phyloP scores from a whole-genome alignment of 768 basidiomycete species.

The Cyclocybe cylindracea region DNA sequence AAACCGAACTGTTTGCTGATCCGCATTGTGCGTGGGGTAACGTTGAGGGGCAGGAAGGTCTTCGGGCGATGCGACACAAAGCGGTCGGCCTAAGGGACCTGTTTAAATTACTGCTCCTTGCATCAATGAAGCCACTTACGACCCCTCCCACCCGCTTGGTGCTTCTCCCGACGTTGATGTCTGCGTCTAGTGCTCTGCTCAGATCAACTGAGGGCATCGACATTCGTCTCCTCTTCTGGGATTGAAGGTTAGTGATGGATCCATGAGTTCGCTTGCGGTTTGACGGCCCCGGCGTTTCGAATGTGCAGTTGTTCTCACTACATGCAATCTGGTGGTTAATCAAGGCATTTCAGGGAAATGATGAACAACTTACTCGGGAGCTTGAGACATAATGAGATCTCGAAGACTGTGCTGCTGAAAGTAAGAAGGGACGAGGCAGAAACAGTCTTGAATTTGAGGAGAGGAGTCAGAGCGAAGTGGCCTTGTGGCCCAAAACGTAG shows the following conservation, averaged over 20 bases:
- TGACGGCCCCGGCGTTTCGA: constrained; percentile 14
- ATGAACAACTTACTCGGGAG: neutral
- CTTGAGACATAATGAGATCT: too few relatives aligned
- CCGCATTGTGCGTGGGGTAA: constrained; percentile 67
- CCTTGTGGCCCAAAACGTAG: too few relatives aligned
- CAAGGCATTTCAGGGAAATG: neutral
- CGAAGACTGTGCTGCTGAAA: too few relatives aligned
- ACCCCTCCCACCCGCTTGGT: constrained; percentile 13
- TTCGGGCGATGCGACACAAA: constrained; percentile 60
- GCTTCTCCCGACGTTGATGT: constrained; percentile 1
- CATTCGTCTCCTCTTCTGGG: constrained; percentile 23
- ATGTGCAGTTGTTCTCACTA: constrained; percentile 9
- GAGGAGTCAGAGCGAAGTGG: too few relatives aligned
- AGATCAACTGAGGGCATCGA: constrained; percentile 19
- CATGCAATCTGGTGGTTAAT: neutral
- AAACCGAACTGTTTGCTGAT: constrained; percentile 66
- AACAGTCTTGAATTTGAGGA: too few relatives aligned
- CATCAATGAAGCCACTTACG: neutral
- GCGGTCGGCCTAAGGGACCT: constrained; percentile 49
- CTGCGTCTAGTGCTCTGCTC: constrained; percentile 7
- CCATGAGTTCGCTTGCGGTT: constrained; percentile 17
- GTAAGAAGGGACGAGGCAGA: too few relatives aligned
- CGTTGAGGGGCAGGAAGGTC: constrained; percentile 52
- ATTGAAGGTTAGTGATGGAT: constrained; percentile 24
- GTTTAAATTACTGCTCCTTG: neutral